Evolutionary conservation across 176 grass and related monocot species (phyloP).

Genomic region (Oryza rufipogon): DNA sequence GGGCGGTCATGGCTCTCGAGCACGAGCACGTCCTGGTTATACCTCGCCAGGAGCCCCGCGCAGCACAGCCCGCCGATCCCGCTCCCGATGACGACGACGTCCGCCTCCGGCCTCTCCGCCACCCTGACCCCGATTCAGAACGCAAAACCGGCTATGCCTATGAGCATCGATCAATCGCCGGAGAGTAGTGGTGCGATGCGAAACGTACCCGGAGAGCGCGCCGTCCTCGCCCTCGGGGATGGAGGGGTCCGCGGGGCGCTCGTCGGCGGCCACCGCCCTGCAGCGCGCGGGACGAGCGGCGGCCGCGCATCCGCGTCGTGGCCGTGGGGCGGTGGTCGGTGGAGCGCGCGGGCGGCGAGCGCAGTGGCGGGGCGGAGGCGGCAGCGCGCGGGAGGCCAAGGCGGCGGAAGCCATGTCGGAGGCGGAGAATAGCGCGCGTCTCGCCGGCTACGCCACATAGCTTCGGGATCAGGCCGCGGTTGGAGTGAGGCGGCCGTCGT

Average conservation of each 20-base stretch:
- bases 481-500: constrained; percentile 14
- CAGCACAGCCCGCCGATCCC: constrained; percentile 88
- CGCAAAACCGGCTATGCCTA: background rate
- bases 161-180: background rate
- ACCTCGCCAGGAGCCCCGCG: constrained; percentile 82
- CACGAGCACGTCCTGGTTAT: constrained; percentile 81
- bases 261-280: constrained; percentile 42
- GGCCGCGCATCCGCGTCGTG: background rate
- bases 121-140: constrained; percentile 22
- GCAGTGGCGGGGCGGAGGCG: constrained; percentile 9
- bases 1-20: constrained; percentile 92
- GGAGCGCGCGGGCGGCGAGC: background rate
- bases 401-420: constrained; percentile 47
- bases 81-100: constrained; percentile 90
- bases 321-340: background rate
- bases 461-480: background rate
- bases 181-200: background rate
- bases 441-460: background rate
- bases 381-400: constrained; percentile 31
- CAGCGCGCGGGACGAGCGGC: background rate
- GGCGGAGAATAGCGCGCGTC: background rate
- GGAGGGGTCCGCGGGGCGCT: constrained; percentile 40
- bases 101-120: constrained; percentile 73
- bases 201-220: constrained; percentile 26
- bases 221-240: constrained; percentile 41